A percentile compares a stretch with the other conserved stretches of the same genome.
Conservation (phyloP, 202 grass and related monocot genomes). For the Carex sylvatica region DNA sequence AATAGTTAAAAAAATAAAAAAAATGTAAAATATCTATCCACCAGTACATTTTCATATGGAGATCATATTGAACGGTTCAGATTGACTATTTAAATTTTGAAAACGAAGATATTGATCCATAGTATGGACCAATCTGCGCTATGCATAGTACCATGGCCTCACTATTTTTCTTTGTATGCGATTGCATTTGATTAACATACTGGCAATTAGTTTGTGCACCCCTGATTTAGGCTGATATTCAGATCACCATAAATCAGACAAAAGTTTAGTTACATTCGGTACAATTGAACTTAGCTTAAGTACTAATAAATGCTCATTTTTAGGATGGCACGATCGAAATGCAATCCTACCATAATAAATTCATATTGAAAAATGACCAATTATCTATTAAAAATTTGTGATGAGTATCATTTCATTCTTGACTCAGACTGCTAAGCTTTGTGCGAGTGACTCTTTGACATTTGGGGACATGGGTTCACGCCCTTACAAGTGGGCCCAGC, state of each 20-base stretch:
- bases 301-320: background rate
- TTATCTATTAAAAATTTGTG: background rate
- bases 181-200: background rate
- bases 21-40: too few relatives aligned
- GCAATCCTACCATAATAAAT: background rate
- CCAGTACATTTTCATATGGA: too few relatives aligned
- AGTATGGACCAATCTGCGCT: too few relatives aligned
- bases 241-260: background rate
- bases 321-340: background rate
- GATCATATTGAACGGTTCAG: too few relatives aligned
- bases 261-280: background rate
- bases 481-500: constrained; percentile 97
- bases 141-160: too few relatives aligned
- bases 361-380: background rate
- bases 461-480: constrained; percentile 68
- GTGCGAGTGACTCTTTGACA: constrained; percentile 50
- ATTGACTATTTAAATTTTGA: too few relatives aligned
- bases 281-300: background rate
- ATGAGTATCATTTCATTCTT: constrained; percentile 17
- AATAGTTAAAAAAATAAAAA: too few relatives aligned
- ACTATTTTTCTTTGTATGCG: background rate
- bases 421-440: constrained; percentile 84
- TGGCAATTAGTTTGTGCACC: background rate
- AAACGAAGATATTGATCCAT: too few relatives aligned
- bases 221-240: background rate